Percentiles rank a stretch among this genome's conserved stretches.
These are phyloP conservation scores for Cryptosporidium tyzzeri DNA, from an alignment of 169 alveolate species.

Conservation along the genomic window DNA sequence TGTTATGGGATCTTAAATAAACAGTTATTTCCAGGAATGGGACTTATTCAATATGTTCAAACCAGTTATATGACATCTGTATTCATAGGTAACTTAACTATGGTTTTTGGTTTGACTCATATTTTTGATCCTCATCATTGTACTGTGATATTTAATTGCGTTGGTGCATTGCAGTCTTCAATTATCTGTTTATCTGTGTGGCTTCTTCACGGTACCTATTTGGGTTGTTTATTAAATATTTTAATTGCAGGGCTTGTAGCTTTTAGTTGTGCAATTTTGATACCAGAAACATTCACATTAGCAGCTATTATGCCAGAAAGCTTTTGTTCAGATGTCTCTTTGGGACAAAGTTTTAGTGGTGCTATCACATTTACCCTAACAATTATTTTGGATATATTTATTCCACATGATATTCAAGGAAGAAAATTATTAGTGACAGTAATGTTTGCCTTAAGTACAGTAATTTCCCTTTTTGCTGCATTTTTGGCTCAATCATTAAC, in stretches of 20 bases:
- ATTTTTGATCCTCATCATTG: conserved; percentile 72
- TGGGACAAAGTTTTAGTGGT: conserved; percentile 71
- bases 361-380: conserved; percentile 44
- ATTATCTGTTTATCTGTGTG: conserved; percentile 43
- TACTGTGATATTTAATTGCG: conserved; percentile 57
- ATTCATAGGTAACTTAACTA: conserved; percentile 58
- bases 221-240: conserved; percentile 34
- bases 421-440: conserved; percentile 32
- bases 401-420: conserved; percentile 59
- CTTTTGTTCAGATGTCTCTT: conserved; percentile 69
- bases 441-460: conserved; percentile 55
- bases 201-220: conserved; percentile 45
- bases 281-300: conserved; percentile 67
- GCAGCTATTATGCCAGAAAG: conserved; percentile 75
- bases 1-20: conserved; percentile 57
- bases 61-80: conserved; percentile 73
- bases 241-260: conserved; percentile 65
- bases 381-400: conserved; percentile 3
- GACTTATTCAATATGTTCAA: conserved; percentile 62
- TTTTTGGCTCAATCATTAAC: conserved; percentile 62
- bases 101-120: conserved; percentile 71
- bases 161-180: conserved; percentile 72
- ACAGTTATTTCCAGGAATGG: conserved; percentile 67
- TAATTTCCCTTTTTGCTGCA: conserved; percentile 53
- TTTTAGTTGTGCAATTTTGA: conserved; percentile 67